Percentiles rank a stretch among this genome's conserved stretches.
Evolutionary conservation across 768 basidiomycete genomes (phyloP).

Genomic region (Hygrophoropsis aurantiaca): DNA sequence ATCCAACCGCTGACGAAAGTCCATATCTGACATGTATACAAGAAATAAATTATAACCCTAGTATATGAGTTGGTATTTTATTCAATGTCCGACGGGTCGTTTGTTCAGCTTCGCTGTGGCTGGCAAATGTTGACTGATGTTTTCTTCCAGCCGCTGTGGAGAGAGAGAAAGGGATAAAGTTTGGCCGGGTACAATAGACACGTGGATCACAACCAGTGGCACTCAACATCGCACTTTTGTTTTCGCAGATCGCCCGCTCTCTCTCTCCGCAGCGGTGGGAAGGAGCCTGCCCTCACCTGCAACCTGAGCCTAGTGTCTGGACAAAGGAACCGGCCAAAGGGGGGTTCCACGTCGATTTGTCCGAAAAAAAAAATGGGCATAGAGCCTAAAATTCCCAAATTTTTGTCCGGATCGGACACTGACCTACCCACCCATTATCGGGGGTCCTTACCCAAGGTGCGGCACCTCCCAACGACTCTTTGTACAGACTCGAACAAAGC

Average conservation of each 20-base stretch:
- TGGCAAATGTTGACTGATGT: conserved; percentile 4
- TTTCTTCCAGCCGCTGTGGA: conserved; percentile 9
- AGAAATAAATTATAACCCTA: conserved; percentile 2
- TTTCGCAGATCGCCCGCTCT: conserved; percentile 1
- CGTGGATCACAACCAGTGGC: not conserved
- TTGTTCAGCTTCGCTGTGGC: conserved; percentile 4
- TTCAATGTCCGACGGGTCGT: not conserved
- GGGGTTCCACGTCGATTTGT: too few relatives aligned
- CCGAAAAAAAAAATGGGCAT: too few relatives aligned
- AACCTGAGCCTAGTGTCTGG: too few relatives aligned
- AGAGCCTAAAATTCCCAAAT: too few relatives aligned
- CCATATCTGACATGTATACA: not conserved
- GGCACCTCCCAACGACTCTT: conserved; percentile 61
- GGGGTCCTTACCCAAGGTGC: conserved; percentile 54
- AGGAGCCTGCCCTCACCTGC: too few relatives aligned
- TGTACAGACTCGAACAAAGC: conserved; percentile 54
- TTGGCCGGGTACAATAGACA: conserved; percentile 4
- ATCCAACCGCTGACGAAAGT: not conserved
- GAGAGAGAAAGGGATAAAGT: conserved; percentile 5
- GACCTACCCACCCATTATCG: too few relatives aligned
- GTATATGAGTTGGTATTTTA: not conserved
- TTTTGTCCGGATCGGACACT: too few relatives aligned
- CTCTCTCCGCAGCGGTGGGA: not conserved
- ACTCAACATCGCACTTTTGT: not conserved
- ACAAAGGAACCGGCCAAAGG: too few relatives aligned